Evolutionary conservation across 305 asterid genomes (phyloP).

Genomic region (Fraxinus albicans): DNA sequence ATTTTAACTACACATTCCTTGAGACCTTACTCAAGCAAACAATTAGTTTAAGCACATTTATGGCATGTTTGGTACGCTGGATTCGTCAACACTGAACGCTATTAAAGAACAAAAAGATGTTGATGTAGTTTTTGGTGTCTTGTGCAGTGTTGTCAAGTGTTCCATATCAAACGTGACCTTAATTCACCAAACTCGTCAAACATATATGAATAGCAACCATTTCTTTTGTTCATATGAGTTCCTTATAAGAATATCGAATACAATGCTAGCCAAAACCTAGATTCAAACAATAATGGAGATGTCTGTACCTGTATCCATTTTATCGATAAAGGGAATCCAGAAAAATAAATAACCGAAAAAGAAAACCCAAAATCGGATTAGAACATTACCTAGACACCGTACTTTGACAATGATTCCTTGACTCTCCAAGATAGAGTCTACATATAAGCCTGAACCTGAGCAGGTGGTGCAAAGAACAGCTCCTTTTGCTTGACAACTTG

Average conservation of each 20-base stretch:
- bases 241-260: background rate
- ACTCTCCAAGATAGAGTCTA: conserved; percentile 90
- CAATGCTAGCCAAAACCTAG: background rate
- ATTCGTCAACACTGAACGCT: background rate
- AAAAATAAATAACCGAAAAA: background rate
- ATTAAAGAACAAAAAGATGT: background rate
- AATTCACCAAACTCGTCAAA: background rate
- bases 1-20: background rate
- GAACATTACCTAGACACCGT: conserved; percentile 69
- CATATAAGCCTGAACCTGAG: conserved; percentile 86
- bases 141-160: background rate
- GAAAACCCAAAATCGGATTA: background rate
- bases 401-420: conserved; percentile 97
- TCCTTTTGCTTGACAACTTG: conserved; percentile 73
- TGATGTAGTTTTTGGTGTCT: background rate
- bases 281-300: background rate
- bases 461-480: conserved; percentile 81
- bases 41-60: background rate
- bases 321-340: background rate
- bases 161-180: background rate
- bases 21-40: background rate
- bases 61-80: background rate
- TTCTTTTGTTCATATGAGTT: background rate
- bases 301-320: background rate
- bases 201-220: background rate